These are phyloP conservation scores for Neoscytalidium dimidiatum DNA, from an alignment of 2,329 filamentous ascomycete species.

Conservation along the genomic window DNA sequence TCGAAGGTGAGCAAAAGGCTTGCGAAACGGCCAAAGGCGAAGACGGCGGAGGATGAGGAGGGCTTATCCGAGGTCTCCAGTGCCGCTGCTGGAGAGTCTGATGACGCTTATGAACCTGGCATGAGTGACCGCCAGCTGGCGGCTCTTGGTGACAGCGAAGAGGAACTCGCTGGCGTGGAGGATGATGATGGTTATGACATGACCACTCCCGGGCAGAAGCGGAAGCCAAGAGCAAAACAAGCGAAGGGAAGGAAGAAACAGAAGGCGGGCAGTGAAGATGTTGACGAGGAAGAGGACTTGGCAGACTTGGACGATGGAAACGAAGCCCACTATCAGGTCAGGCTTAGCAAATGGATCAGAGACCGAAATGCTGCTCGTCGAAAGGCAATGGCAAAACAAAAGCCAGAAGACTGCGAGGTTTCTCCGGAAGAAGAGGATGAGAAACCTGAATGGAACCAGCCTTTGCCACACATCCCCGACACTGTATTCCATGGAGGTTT, in stretches of 20 bases:
- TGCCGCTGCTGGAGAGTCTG: slow-evolving; percentile 37
- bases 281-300: slow-evolving; percentile 48
- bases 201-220: slow-evolving; percentile 41
- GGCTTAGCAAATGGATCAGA: slow-evolving; percentile 74
- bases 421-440: slow-evolving; percentile 41
- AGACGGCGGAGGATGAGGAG: slow-evolving; percentile 7
- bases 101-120: slow-evolving; percentile 44
- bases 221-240: slow-evolving; percentile 36
- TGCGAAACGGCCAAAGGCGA: slow-evolving; percentile 32
- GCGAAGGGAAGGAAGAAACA: slow-evolving; percentile 25
- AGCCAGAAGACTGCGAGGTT: not conserved
- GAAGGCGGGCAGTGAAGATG: slow-evolving; percentile 25
- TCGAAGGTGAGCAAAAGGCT: slow-evolving; percentile 23
- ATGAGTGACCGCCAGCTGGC: slow-evolving; percentile 42
- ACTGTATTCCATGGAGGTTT: slow-evolving; percentile 73
- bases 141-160: slow-evolving; percentile 40
- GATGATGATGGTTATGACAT: slow-evolving; percentile 42
- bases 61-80: slow-evolving; percentile 22
- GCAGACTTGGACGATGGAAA: slow-evolving; percentile 83
- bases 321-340: slow-evolving; percentile 74
- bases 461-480: slow-evolving; percentile 81
- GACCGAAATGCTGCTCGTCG: slow-evolving; percentile 62
- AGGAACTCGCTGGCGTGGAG: slow-evolving; percentile 33
- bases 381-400: slow-evolving; percentile 41
- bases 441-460: slow-evolving; percentile 75